Evolutionary conservation across 2,329 filamentous ascomycete genomes (phyloP).

Genomic region (Alternaria alternata): DNA sequence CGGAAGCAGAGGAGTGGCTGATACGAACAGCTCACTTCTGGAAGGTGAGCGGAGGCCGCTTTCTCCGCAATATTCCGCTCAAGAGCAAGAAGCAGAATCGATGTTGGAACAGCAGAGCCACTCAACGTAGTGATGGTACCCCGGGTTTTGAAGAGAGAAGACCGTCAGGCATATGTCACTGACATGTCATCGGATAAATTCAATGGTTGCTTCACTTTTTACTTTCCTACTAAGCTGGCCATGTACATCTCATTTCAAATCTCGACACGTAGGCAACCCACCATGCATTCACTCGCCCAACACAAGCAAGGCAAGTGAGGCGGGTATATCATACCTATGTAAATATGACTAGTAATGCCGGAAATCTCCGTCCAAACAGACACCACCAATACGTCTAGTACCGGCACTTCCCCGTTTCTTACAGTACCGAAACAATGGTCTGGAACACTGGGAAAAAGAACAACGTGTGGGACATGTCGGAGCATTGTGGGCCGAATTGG

Average conservation of each 20-base stretch:
- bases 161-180: not conserved
- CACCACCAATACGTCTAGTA: not conserved
- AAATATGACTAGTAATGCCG: not conserved
- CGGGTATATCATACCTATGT: not conserved
- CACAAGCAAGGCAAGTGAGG: not conserved
- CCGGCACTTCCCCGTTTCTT: conserved; percentile 1
- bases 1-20: not conserved
- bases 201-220: not conserved
- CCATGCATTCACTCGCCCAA: not conserved
- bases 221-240: not conserved
- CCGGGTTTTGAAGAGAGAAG: not conserved
- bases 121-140: not conserved
- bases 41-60: too few species aligned
- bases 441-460: not conserved
- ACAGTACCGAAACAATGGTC: not conserved
- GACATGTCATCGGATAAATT: not conserved
- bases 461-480: not conserved
- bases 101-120: not conserved
- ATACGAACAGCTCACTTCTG: not conserved
- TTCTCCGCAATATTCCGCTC: not conserved
- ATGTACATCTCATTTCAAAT: not conserved
- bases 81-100: not conserved
- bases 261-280: not conserved
- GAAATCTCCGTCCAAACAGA: not conserved
- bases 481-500: not conserved